Evolutionary conservation across 75 land plant genomes (phyloP).

Genomic region (Pinus albicaulis): DNA sequence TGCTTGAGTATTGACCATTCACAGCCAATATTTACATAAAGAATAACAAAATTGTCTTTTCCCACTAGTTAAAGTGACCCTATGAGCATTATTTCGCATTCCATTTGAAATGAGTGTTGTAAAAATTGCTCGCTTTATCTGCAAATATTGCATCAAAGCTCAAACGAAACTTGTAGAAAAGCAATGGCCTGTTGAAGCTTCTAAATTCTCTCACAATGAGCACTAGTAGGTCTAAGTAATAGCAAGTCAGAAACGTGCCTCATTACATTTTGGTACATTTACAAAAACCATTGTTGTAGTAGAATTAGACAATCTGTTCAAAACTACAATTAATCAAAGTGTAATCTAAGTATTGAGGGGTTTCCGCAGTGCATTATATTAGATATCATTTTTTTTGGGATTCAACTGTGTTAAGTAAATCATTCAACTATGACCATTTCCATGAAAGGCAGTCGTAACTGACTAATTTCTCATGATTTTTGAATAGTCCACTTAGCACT

Average conservation of each 20-base stretch:
- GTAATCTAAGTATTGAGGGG: too few relatives aligned
- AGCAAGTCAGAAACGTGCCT: slow-evolving; percentile 40
- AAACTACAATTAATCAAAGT: neutral
- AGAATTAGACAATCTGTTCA: slow-evolving; percentile 84
- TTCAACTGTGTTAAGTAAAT: too few relatives aligned
- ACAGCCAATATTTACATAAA: neutral
- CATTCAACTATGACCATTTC: too few relatives aligned
- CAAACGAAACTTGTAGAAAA: neutral
- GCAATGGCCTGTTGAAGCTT: neutral
- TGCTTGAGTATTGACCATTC: neutral
- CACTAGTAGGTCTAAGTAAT: neutral
- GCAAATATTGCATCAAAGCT: slow-evolving; percentile 11
- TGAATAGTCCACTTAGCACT: too few relatives aligned
- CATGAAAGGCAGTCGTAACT: too few relatives aligned
- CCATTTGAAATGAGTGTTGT: slow-evolving; percentile 84
- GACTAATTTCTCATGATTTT: too few relatives aligned
- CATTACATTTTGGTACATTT: slow-evolving; percentile 79
- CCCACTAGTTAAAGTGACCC: slow-evolving; percentile 90
- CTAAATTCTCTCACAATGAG: neutral
- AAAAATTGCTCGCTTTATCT: slow-evolving; percentile 88
- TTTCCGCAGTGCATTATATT: too few relatives aligned
- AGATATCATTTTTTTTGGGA: too few relatives aligned
- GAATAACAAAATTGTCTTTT: slow-evolving; percentile 49
- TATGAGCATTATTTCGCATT: slow-evolving; percentile 86
- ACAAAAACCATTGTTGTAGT: slow-evolving; percentile 90